phyloP scores from a whole-genome alignment of 495 filamentous ascomycete species.

The Penicillium herquei region DNA sequence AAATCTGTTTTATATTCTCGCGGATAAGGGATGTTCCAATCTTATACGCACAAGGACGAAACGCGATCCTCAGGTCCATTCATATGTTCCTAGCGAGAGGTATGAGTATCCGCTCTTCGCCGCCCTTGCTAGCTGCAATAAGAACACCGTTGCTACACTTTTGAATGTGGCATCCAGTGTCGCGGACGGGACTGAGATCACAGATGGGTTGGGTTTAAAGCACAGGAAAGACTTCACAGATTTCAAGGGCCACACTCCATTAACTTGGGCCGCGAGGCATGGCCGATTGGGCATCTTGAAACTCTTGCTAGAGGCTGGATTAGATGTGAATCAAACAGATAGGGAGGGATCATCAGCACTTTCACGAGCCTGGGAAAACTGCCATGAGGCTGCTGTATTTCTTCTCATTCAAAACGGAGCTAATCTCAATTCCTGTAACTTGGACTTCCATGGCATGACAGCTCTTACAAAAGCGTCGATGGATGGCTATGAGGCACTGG shows the following conservation, averaged over 20 bases:
- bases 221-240: constrained; percentile 6
- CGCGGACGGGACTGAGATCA: constrained; percentile 14
- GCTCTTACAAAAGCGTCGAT: too few relatives aligned
- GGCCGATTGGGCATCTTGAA: constrained; percentile 13
- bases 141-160: constrained; percentile 25
- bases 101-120: constrained; percentile 46
- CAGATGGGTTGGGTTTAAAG: constrained; percentile 11
- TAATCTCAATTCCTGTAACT: too few relatives aligned
- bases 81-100: constrained; percentile 24
- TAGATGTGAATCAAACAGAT: too few relatives aligned
- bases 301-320: constrained; percentile 9
- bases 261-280: constrained; percentile 21
- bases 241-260: constrained; percentile 15
- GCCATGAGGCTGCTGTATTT: background rate
- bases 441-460: too few relatives aligned
- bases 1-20: constrained; percentile 47
- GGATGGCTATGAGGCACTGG: too few relatives aligned
- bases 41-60: constrained; percentile 33
- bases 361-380: background rate
- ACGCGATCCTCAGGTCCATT: constrained; percentile 22
- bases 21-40: constrained; percentile 36
- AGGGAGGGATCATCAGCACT: background rate
- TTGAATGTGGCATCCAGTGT: constrained; percentile 14
- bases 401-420: background rate
- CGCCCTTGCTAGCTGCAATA: constrained; percentile 30